Evolutionary conservation across 2,329 filamentous ascomycete genomes (phyloP).

Genomic region (Conoideocrella luteorostrata): DNA sequence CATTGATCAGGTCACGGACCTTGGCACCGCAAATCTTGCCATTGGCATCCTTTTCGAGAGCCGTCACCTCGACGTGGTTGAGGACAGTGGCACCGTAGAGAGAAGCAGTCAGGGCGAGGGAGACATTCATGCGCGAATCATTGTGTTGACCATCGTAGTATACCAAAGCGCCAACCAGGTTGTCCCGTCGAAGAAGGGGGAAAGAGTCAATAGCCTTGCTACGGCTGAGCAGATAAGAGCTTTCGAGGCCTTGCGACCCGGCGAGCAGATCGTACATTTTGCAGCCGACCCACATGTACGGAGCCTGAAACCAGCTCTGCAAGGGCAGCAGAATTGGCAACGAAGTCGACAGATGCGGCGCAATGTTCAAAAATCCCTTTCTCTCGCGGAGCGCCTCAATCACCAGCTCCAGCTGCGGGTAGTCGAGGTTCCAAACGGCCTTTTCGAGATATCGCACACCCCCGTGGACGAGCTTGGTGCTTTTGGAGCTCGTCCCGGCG

Average conservation of each 20-base stretch:
- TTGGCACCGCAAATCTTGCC: slow-evolving; percentile 65
- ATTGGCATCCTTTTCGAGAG: slow-evolving; percentile 61
- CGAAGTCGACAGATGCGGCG: slow-evolving; percentile 74
- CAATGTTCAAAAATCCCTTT: slow-evolving; percentile 76
- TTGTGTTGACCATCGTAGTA: slow-evolving; percentile 88
- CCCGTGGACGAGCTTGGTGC: slow-evolving; percentile 80
- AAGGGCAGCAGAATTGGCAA: slow-evolving; percentile 79
- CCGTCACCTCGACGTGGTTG: slow-evolving; percentile 75
- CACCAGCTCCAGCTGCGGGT: slow-evolving; percentile 74
- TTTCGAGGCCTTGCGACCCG: slow-evolving; percentile 75
- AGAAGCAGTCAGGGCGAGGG: slow-evolving; percentile 71
- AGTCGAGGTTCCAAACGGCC: slow-evolving; percentile 79
- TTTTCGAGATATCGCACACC: slow-evolving; percentile 83
- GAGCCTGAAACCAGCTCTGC: slow-evolving; percentile 77
- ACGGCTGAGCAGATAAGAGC: slow-evolving; percentile 73
- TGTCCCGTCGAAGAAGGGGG: slow-evolving; percentile 69
- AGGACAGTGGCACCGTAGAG: slow-evolving; percentile 75
- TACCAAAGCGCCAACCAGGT: slow-evolving; percentile 69
- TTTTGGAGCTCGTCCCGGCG: slow-evolving; percentile 77
- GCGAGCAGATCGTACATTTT: slow-evolving; percentile 79
- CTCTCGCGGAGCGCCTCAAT: slow-evolving; percentile 76
- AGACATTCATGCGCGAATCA: slow-evolving; percentile 82
- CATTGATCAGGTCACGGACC: slow-evolving; percentile 50
- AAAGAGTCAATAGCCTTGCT: slow-evolving; percentile 72
- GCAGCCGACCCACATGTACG: slow-evolving; percentile 63